A percentile compares a stretch with the other conserved stretches of the same genome.
These are phyloP conservation scores for Thinopyrum elongatum DNA, from an alignment of 176 grass and related monocot genomes.

Conservation along the genomic window DNA sequence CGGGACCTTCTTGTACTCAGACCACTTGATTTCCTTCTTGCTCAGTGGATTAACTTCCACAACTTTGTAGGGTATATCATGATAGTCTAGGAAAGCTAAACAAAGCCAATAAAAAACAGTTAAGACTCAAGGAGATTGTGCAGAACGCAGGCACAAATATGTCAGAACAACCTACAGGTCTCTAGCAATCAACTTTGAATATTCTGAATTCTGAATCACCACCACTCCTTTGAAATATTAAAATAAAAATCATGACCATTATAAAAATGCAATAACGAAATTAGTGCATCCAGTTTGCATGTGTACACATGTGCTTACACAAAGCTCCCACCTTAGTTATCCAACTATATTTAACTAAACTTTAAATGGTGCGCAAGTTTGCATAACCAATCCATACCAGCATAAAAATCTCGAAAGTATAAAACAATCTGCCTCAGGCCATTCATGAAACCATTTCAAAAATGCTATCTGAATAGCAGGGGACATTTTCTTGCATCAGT, in stretches of 20 bases:
- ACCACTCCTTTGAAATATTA: neutral
- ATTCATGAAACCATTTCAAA: neutral
- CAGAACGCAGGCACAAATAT: neutral
- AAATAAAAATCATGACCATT: neutral
- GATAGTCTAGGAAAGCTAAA: constrained; percentile 92
- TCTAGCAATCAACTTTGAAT: neutral
- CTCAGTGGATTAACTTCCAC: constrained; percentile 97
- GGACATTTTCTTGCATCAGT: neutral
- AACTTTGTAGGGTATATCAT: constrained; percentile 98
- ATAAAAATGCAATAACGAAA: neutral
- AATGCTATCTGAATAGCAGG: neutral
- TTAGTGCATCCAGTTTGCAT: neutral
- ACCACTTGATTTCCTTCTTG: constrained; percentile 99
- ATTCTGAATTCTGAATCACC: neutral
- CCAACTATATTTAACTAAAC: neutral
- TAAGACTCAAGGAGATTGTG: neutral
- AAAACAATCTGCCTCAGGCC: neutral
- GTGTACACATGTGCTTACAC: neutral
- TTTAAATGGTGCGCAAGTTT: neutral
- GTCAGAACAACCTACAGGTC: neutral
- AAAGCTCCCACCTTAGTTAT: neutral
- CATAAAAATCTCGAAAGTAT: neutral
- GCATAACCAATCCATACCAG: neutral
- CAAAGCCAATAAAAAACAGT: constrained; percentile 11
- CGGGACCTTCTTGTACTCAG: constrained; percentile 99